Evolutionary conservation across 441 rosid genomes (phyloP), one percentile per base, ranked within the genome.

Genomic region (Euphorbia corollata): DNA sequence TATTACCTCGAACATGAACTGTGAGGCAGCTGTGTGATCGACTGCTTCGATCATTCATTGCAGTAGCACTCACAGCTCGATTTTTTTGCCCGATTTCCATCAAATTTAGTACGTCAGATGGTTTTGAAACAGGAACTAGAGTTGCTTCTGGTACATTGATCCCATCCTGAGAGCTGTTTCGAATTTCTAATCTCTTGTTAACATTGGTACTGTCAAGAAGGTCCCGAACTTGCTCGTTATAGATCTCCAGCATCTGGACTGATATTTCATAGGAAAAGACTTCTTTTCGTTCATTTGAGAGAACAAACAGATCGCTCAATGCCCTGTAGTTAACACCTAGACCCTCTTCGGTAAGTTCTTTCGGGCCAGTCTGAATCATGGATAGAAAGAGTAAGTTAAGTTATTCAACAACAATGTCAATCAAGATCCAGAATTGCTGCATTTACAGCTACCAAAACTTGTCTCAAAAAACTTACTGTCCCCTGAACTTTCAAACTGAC

Each of bases 1-100:
- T 89, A 74, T 73, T 83, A 69, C 97, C 97, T 75, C 86, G 92
- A 70, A 89, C 83, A 73, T 91, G 97, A 74, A 89, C 90, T 8
- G 96, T 91, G 81, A 91, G 81, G 78, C 96, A 89, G 74, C 97
- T 91, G 84, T 91, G 97, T 67, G 97, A 91, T n/a, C 97, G 96
- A 73, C 97, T 91, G 71, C 97, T 91, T 38, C 96, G 81, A 36
- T 91, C 97, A 78, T 91, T 91, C 78, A 91, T 64, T 55, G 96
- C 96, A 59, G 96, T 91, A 38, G 97, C 84, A 39, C 96, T 81
- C 39, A 91, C 96, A 13, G 86, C 89, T 43, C 97, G 96, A 59
- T 88, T 89, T 78, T 73, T 81, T 12, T 84, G 96, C 47, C 97
- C 97, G 24, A 79, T 62, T 75, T 82, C 85, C 96, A 91, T 91